phyloP scores from a whole-genome alignment of 441 rosid species.

The Aquilaria agallochum region DNA sequence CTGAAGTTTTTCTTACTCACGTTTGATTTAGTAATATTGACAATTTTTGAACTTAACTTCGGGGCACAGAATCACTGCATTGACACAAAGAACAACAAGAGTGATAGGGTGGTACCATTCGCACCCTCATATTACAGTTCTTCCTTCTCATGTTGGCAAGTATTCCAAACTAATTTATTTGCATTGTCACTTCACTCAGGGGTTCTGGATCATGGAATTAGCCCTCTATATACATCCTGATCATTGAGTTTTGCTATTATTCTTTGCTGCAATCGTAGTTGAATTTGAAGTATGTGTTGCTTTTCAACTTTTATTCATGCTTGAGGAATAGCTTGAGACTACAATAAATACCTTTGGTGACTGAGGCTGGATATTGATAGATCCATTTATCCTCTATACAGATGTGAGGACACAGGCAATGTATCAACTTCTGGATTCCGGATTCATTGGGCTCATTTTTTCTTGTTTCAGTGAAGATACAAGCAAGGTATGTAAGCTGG shows the following conservation, averaged over 20 bases:
- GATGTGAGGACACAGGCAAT: constrained; percentile 98
- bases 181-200: no score
- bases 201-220: no score
- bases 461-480: constrained; percentile 90
- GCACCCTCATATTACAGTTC: constrained; percentile 97
- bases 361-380: constrained; percentile 8
- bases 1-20: no score
- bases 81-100: constrained; percentile 81
- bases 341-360: neutral
- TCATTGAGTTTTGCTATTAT: no score
- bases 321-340: no score
- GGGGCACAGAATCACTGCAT: constrained; percentile 78
- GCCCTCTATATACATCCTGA: no score
- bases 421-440: constrained; percentile 97
- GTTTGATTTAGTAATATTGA: no score
- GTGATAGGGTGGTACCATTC: constrained; percentile 99
- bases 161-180: neutral
- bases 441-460: constrained; percentile 93
- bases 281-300: no score
- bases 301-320: no score
- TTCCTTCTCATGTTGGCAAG: constrained; percentile 98
- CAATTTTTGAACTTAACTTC: constrained; percentile 39
- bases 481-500: constrained; percentile 51
- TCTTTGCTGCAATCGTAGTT: no score
- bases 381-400: constrained; percentile 25